These are phyloP conservation scores for Euclidium syriacum DNA, from an alignment of 345 rosid species.

Conservation along the genomic window DNA sequence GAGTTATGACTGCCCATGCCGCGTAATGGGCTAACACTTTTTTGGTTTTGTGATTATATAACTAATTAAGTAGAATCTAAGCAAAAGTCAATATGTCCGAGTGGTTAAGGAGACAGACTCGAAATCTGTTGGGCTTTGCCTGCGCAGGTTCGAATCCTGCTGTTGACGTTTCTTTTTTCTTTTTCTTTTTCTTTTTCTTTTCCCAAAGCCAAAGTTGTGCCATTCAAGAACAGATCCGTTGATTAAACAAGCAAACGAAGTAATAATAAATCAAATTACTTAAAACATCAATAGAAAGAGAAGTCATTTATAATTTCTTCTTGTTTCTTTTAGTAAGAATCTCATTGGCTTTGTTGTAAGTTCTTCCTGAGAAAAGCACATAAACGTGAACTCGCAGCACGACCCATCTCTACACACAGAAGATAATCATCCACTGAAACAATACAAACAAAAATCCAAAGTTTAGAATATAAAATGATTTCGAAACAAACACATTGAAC, in stretches of 20 bases:
- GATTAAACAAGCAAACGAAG: too few species aligned
- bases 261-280: too few species aligned
- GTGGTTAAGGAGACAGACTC: constrained; percentile 95
- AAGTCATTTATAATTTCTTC: too few species aligned
- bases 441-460: neutral
- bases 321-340: too few species aligned
- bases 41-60: neutral
- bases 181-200: neutral
- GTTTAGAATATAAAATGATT: too few species aligned
- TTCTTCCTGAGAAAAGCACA: constrained; percentile 60
- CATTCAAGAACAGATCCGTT: too few species aligned
- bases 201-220: too few species aligned
- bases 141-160: constrained; percentile 69
- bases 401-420: constrained; percentile 49
- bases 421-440: constrained; percentile 51
- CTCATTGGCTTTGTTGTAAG: constrained; percentile 41
- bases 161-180: constrained; percentile 2
- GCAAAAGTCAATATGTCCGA: constrained; percentile 21
- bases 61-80: too few species aligned
- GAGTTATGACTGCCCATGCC: too few species aligned
- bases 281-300: too few species aligned
- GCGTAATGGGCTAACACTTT: too few species aligned
- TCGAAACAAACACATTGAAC: neutral
- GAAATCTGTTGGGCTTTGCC: constrained; percentile 99
- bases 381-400: constrained; percentile 47